Percentiles rank a stretch among this genome's conserved stretches.
Conservation (phyloP, 2,329 filamentous ascomycete genomes). For the Incumbomyces lentus region DNA sequence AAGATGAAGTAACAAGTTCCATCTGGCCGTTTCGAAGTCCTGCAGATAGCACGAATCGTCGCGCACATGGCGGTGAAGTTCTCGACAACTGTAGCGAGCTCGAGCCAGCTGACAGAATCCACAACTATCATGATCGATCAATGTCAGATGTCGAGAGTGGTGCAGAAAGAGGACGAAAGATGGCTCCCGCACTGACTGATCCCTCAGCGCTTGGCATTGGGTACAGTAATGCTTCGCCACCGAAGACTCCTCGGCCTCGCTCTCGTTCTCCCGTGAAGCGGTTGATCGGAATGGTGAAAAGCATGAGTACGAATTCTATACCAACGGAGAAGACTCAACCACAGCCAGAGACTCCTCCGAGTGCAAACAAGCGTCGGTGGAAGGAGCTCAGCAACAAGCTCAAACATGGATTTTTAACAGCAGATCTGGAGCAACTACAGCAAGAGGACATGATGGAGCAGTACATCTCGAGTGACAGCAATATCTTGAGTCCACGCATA, state of each 20-base stretch:
- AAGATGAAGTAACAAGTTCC: constrained; percentile 3
- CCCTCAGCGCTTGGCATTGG: neutral
- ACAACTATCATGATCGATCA: too few species aligned
- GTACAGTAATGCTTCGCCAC: constrained; percentile 1
- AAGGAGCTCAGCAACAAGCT: constrained; percentile 30
- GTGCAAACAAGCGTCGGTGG: constrained; percentile 24
- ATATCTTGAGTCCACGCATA: neutral
- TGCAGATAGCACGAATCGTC: neutral
- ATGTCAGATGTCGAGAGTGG: neutral
- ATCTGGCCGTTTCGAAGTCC: constrained; percentile 4
- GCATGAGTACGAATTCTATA: constrained; percentile 24
- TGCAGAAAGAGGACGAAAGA: neutral
- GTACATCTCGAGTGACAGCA: neutral
- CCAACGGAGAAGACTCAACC: constrained; percentile 17
- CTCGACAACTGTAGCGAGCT: too few species aligned
- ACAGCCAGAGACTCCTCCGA: neutral
- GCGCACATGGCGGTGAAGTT: too few species aligned
- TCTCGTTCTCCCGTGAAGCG: constrained; percentile 30
- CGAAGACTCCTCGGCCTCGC: constrained; percentile 17
- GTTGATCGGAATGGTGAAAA: constrained; percentile 32
- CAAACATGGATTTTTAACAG: constrained; percentile 27
- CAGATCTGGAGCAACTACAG: constrained; percentile 7
- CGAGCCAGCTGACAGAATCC: too few species aligned
- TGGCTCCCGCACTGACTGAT: neutral
- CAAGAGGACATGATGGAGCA: constrained; percentile 9